A percentile compares a stretch with the other conserved stretches of the same genome.
Conservation (phyloP, 345 rosid genomes). For the Sonneratia alba region DNA sequence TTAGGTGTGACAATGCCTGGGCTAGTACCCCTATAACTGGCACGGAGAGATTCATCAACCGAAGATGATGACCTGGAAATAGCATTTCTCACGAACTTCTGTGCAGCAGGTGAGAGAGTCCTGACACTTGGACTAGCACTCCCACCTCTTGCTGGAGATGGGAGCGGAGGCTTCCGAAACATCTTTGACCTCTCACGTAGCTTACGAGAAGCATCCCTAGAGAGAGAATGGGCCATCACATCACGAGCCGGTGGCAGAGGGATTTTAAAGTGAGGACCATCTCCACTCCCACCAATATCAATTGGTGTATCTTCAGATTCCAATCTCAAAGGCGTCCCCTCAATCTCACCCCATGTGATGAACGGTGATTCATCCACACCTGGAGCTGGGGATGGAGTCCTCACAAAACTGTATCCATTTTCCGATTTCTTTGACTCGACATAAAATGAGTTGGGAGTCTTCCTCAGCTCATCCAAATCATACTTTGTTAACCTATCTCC, state of each 20-base stretch:
- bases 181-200: slow-evolving; percentile 70
- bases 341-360: slow-evolving; percentile 98
- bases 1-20: slow-evolving; percentile 65
- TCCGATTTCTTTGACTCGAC: slow-evolving; percentile 71
- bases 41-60: slow-evolving; percentile 92
- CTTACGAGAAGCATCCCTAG: slow-evolving; percentile 82
- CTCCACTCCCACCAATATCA: slow-evolving; percentile 81
- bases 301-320: slow-evolving; percentile 83
- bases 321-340: slow-evolving; percentile 87
- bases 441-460: slow-evolving; percentile 70
- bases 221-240: slow-evolving; percentile 74
- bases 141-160: slow-evolving; percentile 85
- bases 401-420: slow-evolving; percentile 81
- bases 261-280: slow-evolving; percentile 75
- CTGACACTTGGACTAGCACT: slow-evolving; percentile 84
- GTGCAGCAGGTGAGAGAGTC: slow-evolving; percentile 89
- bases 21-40: slow-evolving; percentile 83
- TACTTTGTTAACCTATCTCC: slow-evolving; percentile 73
- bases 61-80: slow-evolving; percentile 72
- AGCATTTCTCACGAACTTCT: slow-evolving; percentile 81
- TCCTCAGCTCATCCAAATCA: slow-evolving; percentile 84
- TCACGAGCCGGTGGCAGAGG: slow-evolving; percentile 71
- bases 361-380: slow-evolving; percentile 88
- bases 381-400: slow-evolving; percentile 92
- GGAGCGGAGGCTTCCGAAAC: slow-evolving; percentile 85